phyloP scores from a whole-genome alignment of 2,329 filamentous ascomycete genomes.

The Claviceps paspali region DNA sequence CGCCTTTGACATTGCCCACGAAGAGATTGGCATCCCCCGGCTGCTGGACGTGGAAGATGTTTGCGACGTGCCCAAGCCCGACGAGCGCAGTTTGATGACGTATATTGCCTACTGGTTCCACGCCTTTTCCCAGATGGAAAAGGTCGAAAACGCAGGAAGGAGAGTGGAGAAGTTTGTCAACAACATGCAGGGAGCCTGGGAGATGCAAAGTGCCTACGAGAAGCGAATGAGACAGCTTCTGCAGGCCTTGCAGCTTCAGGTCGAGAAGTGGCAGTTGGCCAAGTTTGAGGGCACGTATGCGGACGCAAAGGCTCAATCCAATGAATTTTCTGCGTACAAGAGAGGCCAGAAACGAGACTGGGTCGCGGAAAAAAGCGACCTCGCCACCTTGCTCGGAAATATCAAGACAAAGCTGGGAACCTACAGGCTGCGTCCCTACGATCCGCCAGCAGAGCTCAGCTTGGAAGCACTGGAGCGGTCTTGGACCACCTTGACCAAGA shows the following conservation, averaged over 20 bases:
- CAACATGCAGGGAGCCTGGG: conserved; percentile 98
- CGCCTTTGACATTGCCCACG: conserved; percentile 88
- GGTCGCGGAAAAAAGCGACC: conserved; percentile 95
- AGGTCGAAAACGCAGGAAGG: conserved; percentile 91
- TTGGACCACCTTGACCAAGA: conserved; percentile 65
- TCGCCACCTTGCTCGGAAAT: conserved; percentile 84
- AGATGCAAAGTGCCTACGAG: conserved; percentile 97
- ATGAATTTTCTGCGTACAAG: conserved; percentile 78
- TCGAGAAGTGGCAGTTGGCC: conserved; percentile 60
- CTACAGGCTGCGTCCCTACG: conserved; percentile 80
- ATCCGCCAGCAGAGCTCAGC: conserved; percentile 71
- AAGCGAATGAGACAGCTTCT: conserved; percentile 75
- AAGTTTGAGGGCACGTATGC: conserved; percentile 82
- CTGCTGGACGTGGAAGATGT: conserved; percentile 96
- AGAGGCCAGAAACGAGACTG: conserved; percentile 79
- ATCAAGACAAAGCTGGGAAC: conserved; percentile 98
- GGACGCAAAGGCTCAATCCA: conserved; percentile 78
- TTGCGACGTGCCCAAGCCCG: conserved; percentile 87
- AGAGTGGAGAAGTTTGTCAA: conserved; percentile 97
- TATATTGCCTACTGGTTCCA: conserved; percentile 99
- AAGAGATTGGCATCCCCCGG: conserved; percentile 93
- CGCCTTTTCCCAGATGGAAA: conserved; percentile 97
- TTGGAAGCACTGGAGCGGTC: conserved; percentile 69
- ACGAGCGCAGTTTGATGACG: conserved; percentile 95
- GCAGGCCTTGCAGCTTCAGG: conserved; percentile 56